Evolutionary conservation across 345 rosid genomes (phyloP), one percentile per base, ranked within the genome.

Genomic region (Corymbia maculata): DNA sequence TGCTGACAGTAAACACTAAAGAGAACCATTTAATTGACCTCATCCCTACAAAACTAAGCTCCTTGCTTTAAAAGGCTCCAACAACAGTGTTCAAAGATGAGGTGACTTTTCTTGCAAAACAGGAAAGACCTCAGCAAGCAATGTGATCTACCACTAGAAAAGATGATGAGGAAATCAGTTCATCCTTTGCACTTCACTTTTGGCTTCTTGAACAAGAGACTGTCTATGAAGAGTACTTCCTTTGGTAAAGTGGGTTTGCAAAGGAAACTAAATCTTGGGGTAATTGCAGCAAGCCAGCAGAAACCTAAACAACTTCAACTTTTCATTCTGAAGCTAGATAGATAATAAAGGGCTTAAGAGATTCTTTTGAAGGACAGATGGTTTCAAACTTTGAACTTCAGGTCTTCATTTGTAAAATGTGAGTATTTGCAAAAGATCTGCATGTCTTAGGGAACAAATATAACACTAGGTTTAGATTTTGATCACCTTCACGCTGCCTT

Each of bases 401-500:
- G 17, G 75, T 64, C 44, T 32, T 68, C 79, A 68, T 68, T 68
- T 30, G 44, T 30, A 68, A 15, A 68, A 4, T n/a, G 75, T 13
- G 75, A 64, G 75, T 64, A 64, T n/a, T 64, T 64, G 36, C 75
- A 64, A n/a, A 64, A n/a, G 75, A n/a, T 13, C 13, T 64, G 36
- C 75, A 28, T 3, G 36, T 64, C 17, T 28, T 64, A 64, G 36
- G 75, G 19, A 64, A 64, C 36, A 64, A 45, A 68, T 30, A 85
- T 59, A 85, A 51, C 30, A 30, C 44, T 14, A 86, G 79, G 32
- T 53, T 55, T 55, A 50, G 85, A 55, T 30, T 85, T 61, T 89
- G 52, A 88, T 87, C 87, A 97, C 99, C 98, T 97, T 95, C 96
- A 19, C 89, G 96, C 90, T 92, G 99, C 90, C 92, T 91, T 92